phyloP scores from a whole-genome alignment of 192 early-diverging fungal species.

The Pilobolus umbonatus region DNA sequence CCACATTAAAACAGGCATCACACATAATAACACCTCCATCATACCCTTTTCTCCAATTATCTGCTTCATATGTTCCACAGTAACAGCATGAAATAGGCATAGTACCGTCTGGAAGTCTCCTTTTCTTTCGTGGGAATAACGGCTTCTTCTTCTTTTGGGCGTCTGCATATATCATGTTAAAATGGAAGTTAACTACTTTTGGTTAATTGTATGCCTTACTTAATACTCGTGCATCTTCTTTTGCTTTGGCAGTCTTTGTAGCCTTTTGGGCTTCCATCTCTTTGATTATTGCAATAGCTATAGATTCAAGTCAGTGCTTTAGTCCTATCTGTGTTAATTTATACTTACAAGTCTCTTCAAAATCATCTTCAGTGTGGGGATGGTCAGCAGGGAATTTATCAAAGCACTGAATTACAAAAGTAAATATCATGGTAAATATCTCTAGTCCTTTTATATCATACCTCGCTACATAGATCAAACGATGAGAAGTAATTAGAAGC shows the following conservation, averaged over 20 bases:
- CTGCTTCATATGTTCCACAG: slow-evolving; percentile 53
- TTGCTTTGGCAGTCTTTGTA: slow-evolving; percentile 32
- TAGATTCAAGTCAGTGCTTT: not conserved
- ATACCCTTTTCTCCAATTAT: slow-evolving; percentile 66
- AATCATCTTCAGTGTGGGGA: slow-evolving; percentile 47
- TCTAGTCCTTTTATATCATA: slow-evolving; percentile 17
- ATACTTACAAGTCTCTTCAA: slow-evolving; percentile 50
- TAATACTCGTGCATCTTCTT: slow-evolving; percentile 29
- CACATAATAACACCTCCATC: slow-evolving; percentile 67
- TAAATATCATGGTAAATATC: slow-evolving; percentile 1
- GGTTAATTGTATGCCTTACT: slow-evolving; percentile 21
- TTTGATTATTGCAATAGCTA: slow-evolving; percentile 40
- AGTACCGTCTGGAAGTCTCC: slow-evolving; percentile 23
- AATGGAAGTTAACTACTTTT: not conserved
- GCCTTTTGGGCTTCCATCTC: slow-evolving; percentile 40
- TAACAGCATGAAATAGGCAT: slow-evolving; percentile 49
- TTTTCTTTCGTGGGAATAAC: slow-evolving; percentile 15
- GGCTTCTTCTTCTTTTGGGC: slow-evolving; percentile 20
- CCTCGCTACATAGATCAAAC: slow-evolving; percentile 64
- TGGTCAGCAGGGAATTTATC: slow-evolving; percentile 41
- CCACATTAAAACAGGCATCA: slow-evolving; percentile 57
- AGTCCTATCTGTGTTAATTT: not conserved
- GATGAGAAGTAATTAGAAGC: slow-evolving; percentile 61
- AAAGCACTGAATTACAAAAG: slow-evolving; percentile 40
- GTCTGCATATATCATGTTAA: slow-evolving; percentile 5